Percentiles rank a stretch among this genome's conserved stretches.
Conservation (phyloP, 179 eudicot species). For the Silene noctiflora region DNA sequence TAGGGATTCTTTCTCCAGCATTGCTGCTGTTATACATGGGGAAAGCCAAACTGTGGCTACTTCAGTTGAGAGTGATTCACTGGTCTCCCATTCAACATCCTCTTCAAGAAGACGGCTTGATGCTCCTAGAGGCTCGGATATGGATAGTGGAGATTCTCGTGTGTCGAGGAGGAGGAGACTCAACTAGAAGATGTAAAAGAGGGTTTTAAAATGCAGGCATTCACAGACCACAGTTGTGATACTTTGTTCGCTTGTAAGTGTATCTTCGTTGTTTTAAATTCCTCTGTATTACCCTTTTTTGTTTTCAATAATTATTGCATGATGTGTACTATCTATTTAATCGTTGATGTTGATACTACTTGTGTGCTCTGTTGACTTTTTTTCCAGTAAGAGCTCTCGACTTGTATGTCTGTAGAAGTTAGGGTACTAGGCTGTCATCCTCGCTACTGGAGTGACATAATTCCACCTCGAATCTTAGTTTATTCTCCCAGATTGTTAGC, state of each 20-base stretch:
- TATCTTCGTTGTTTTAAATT: conserved; percentile 14
- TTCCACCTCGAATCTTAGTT: too few relatives aligned
- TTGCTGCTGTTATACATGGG: conserved; percentile 82
- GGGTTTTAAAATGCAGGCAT: neutral
- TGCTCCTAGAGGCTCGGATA: conserved; percentile 68
- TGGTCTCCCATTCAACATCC: conserved; percentile 65
- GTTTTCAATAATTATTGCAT: conserved; percentile 15
- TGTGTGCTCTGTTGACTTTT: neutral
- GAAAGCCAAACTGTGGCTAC: conserved; percentile 76
- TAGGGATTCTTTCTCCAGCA: conserved; percentile 82
- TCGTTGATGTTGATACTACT: neutral
- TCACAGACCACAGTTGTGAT: conserved; percentile 18
- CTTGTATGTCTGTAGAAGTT: neutral
- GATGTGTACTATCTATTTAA: conserved; percentile 19
- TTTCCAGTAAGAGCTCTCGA: neutral
- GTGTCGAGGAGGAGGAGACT: conserved; percentile 74
- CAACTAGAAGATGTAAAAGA: conserved; percentile 29
- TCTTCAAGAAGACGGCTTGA: conserved; percentile 66
- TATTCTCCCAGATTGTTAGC: too few relatives aligned
- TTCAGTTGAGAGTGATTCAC: conserved; percentile 77
- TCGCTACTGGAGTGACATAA: too few relatives aligned
- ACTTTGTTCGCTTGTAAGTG: conserved; percentile 25
- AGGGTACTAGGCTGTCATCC: too few relatives aligned
- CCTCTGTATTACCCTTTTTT: conserved; percentile 21
- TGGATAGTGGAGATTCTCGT: conserved; percentile 88